Evolutionary conservation across 306 rosid genomes (phyloP).

Genomic region (Inga laurina): DNA sequence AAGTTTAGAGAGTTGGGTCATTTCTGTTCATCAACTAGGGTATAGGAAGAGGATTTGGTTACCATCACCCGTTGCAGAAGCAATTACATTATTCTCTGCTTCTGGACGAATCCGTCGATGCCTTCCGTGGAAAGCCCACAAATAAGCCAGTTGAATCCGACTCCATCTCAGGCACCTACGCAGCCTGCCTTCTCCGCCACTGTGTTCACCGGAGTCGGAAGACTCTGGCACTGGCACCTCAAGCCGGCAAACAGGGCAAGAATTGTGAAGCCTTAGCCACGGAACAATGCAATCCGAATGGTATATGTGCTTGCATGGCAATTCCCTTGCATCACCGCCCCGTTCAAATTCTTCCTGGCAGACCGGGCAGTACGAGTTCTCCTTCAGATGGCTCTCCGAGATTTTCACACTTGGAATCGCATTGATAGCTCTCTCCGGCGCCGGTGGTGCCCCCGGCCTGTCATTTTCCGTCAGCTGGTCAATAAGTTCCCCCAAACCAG

Average conservation of each 20-base stretch:
- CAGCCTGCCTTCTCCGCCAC: slow-evolving; percentile 35
- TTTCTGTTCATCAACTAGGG: background rate
- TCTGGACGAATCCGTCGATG: slow-evolving; percentile 50
- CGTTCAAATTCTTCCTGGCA: slow-evolving; percentile 75
- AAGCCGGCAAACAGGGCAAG: slow-evolving; percentile 81
- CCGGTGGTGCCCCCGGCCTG: slow-evolving; percentile 48
- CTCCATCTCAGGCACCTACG: slow-evolving; percentile 57
- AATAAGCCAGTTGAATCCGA: slow-evolving; percentile 28
- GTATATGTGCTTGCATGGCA: slow-evolving; percentile 75
- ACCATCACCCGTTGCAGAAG: slow-evolving; percentile 49
- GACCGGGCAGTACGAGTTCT: slow-evolving; percentile 59
- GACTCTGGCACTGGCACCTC: slow-evolving; percentile 24
- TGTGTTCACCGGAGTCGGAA: background rate
- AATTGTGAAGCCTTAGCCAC: slow-evolving; percentile 67
- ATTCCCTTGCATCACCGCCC: slow-evolving; percentile 51
- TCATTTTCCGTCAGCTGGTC: slow-evolving; percentile 78
- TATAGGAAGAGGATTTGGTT: background rate
- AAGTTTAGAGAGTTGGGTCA: background rate
- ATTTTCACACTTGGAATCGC: slow-evolving; percentile 45
- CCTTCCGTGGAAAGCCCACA: slow-evolving; percentile 69
- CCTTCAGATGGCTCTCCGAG: slow-evolving; percentile 35
- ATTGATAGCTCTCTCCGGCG: background rate
- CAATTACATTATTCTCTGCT: background rate
- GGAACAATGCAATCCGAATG: slow-evolving; percentile 63
- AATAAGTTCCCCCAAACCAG: slow-evolving; percentile 57